These are phyloP conservation scores for Plasmodium vivax DNA, from an alignment of 169 alveolate species.

Conservation along the genomic window DNA sequence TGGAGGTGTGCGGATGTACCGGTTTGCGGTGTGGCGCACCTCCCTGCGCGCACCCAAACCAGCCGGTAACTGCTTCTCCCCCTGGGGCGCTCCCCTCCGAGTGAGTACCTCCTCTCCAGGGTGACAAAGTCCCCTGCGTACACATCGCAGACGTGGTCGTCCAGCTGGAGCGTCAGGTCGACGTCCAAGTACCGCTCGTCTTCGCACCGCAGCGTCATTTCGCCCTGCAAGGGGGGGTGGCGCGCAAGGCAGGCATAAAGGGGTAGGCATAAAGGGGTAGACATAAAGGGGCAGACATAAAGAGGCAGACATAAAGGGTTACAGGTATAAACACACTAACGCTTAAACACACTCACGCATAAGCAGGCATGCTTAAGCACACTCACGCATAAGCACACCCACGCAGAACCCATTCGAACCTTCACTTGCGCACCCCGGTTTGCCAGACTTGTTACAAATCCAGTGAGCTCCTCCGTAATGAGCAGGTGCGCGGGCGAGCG, in stretches of 20 bases:
- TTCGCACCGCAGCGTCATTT: conserved; percentile 3
- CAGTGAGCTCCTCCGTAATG: conserved; percentile 32
- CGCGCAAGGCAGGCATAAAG: not conserved
- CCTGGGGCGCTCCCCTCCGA: not conserved
- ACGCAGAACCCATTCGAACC: not conserved
- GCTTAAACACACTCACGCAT: too few relatives aligned
- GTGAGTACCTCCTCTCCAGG: conserved; percentile 18
- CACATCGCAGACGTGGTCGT: conserved; percentile 3
- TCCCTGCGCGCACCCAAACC: not conserved
- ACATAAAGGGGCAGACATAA: not conserved
- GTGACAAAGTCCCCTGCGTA: not conserved
- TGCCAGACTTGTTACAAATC: conserved; percentile 12
- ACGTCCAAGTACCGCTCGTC: conserved; percentile 26
- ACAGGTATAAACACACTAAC: too few relatives aligned
- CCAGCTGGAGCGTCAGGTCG: conserved; percentile 3
- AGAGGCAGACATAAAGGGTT: too few relatives aligned
- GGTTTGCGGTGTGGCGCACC: not conserved
- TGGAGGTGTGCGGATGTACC: too few relatives aligned
- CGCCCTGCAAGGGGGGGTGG: conserved; percentile 13
- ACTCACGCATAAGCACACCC: not conserved
- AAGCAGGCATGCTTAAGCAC: not conserved
- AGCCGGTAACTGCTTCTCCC: not conserved
- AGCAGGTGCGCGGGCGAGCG: not conserved
- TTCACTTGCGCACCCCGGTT: conserved; percentile 20
- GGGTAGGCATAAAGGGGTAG: not conserved